phyloP scores from a whole-genome alignment of 108 stramenopile genomes.

The Schizochytrium sp. region DNA sequence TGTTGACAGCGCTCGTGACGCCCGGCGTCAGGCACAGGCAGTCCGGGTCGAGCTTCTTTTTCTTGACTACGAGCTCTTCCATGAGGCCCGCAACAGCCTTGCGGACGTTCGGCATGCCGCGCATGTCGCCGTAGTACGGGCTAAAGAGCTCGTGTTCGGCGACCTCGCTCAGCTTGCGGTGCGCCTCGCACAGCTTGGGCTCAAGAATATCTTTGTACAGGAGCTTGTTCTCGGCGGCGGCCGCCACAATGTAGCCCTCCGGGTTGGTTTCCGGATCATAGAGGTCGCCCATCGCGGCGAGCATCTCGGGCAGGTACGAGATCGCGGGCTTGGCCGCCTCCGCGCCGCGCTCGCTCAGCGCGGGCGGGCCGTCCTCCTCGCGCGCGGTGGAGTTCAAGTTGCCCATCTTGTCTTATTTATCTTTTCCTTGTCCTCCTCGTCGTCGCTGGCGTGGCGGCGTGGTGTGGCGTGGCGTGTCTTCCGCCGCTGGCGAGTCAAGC shows the following conservation, averaged over 20 bases:
- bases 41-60: background rate
- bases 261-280: constrained; percentile 8
- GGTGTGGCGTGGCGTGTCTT: no score
- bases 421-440: no score
- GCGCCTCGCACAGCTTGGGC: background rate
- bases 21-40: background rate
- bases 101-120: background rate
- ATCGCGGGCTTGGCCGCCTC: background rate
- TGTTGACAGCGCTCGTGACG: background rate
- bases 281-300: background rate
- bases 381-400: background rate
- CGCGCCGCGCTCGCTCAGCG: background rate
- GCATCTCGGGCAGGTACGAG: background rate
- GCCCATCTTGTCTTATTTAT: background rate
- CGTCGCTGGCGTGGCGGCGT: no score
- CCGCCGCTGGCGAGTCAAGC: no score
- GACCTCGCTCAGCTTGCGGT: background rate
- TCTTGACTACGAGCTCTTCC: background rate
- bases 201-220: background rate
- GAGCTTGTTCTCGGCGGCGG: constrained; percentile 4
- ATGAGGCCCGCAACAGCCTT: background rate
- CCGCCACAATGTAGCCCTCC: background rate
- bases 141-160: background rate
- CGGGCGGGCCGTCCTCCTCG: background rate
- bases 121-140: constrained; percentile 15